A percentile compares a stretch with the other conserved stretches of the same genome.
Evolutionary conservation across 2,329 filamentous ascomycete species (phyloP).

Genomic region (Delphinella strobiligena): DNA sequence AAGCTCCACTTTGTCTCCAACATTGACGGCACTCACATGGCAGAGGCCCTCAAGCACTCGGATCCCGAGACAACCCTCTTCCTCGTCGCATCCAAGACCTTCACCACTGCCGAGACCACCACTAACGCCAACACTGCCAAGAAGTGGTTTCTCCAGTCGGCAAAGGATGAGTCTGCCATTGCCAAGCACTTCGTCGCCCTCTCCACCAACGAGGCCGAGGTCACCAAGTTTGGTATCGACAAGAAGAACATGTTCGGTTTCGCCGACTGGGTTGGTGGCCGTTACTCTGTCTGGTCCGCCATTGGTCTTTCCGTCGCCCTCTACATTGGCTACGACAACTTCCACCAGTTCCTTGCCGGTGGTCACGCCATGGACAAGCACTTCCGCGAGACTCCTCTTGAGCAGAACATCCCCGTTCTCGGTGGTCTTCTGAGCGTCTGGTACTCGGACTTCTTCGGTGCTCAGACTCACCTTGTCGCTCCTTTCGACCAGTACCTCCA

Average conservation of each 20-base stretch:
- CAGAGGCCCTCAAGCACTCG: conserved; percentile 77
- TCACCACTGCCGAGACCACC: conserved; percentile 93
- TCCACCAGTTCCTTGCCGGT: conserved; percentile 87
- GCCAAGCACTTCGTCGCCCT: conserved; percentile 98
- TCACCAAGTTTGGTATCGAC: conserved; percentile 98
- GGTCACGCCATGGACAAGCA: conserved; percentile 98
- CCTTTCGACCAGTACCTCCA: conserved; percentile 99
- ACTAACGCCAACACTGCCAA: conserved; percentile 98
- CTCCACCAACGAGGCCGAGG: conserved; percentile 88
- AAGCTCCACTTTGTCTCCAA: conserved; percentile 98
- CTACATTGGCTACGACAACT: conserved; percentile 96
- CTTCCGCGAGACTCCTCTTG: conserved; percentile 80
- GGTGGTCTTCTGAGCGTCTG: conserved; percentile 91
- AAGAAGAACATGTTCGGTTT: conserved; percentile 99
- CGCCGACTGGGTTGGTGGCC: conserved; percentile 94
- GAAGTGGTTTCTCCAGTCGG: conserved; percentile 82
- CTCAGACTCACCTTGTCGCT: conserved; percentile 93
- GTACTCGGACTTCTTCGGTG: conserved; percentile 98
- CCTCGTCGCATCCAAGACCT: conserved; percentile 97
- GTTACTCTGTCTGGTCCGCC: conserved; percentile 98
- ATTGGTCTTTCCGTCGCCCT: conserved; percentile 90
- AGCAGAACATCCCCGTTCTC: conserved; percentile 88
- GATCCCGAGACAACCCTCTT: conserved; percentile 98
- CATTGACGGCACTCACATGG: conserved; percentile 97
- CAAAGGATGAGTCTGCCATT: conserved; percentile 62